These are phyloP conservation scores for Sugiyamaella americana DNA, from an alignment of 805 yeast species.

Conservation along the genomic window DNA sequence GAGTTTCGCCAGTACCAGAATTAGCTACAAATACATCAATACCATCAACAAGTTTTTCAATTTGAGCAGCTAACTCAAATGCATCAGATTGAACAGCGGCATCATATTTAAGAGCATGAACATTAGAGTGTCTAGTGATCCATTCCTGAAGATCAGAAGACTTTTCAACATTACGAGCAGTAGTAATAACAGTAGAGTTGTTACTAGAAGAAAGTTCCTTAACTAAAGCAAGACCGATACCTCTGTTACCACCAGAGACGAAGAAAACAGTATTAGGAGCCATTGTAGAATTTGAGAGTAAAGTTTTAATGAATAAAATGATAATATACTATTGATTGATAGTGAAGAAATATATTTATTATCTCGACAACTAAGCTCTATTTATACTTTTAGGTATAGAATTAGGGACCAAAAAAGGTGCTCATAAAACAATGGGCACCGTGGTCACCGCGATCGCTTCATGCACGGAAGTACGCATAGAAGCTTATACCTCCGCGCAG, in stretches of 20 bases:
- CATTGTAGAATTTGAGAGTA: background rate
- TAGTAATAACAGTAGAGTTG: slow-evolving; percentile 24
- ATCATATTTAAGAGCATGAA: slow-evolving; percentile 26
- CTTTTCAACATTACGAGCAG: slow-evolving; percentile 14
- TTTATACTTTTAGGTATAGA: too few species aligned
- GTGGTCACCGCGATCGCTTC: too few species aligned
- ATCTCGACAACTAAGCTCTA: too few species aligned
- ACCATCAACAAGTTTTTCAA: slow-evolving; percentile 17
- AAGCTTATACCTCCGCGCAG: too few species aligned
- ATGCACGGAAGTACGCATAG: too few species aligned
- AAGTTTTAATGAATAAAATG: too few species aligned
- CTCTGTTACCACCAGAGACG: slow-evolving; percentile 34
- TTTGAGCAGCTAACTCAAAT: slow-evolving; percentile 14
- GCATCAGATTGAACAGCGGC: slow-evolving; percentile 15
- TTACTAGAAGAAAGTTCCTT: slow-evolving; percentile 25
- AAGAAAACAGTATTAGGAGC: slow-evolving; percentile 23
- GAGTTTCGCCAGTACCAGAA: slow-evolving; percentile 24
- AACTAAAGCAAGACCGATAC: slow-evolving; percentile 34
- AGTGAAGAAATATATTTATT: too few species aligned
- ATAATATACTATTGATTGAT: too few species aligned
- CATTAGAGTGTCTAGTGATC: slow-evolving; percentile 16
- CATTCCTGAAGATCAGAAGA: slow-evolving; percentile 16
- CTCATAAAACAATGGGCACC: too few species aligned
- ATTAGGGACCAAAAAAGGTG: too few species aligned
- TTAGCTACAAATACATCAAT: slow-evolving; percentile 28